A percentile compares a stretch with the other conserved stretches of the same genome.
These are phyloP conservation scores for Ceratocystis variospora DNA, from an alignment of 2,329 filamentous ascomycete species.

Conservation along the genomic window DNA sequence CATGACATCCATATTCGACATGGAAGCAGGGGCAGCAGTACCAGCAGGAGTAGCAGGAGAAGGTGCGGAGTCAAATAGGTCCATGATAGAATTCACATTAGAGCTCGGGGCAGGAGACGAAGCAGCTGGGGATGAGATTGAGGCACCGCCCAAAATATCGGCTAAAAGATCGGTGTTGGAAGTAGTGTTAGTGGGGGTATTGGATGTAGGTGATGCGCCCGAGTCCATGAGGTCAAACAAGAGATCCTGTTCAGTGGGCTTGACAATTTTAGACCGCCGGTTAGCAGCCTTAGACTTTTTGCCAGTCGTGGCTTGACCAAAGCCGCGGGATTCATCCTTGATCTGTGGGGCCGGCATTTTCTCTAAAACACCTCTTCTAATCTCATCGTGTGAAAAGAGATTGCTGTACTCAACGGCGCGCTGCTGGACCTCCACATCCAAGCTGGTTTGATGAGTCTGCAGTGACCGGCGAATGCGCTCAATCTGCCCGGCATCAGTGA, in stretches of 20 bases:
- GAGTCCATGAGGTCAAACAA: constrained; percentile 78
- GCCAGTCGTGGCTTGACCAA: constrained; percentile 56
- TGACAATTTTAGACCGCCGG: constrained; percentile 61
- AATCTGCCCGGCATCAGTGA: constrained; percentile 71
- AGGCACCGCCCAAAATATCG: constrained; percentile 75
- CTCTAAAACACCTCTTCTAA: constrained; percentile 80
- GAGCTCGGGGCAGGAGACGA: constrained; percentile 39
- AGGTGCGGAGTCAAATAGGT: constrained; percentile 53
- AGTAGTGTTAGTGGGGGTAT: constrained; percentile 29
- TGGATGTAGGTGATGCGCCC: constrained; percentile 33
- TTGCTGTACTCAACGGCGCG: constrained; percentile 91
- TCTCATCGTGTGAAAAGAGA: constrained; percentile 78
- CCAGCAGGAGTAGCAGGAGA: constrained; percentile 24
- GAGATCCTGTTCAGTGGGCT: constrained; percentile 81
- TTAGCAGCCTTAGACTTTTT: constrained; percentile 57
- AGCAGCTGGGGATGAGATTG: constrained; percentile 30
- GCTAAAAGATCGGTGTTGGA: constrained; percentile 79
- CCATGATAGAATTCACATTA: constrained; percentile 68
- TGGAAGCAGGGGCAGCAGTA: constrained; percentile 28
- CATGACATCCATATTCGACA: constrained; percentile 37
- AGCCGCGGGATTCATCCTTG: constrained; percentile 80
- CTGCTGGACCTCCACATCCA: constrained; percentile 93
- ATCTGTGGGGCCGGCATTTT: constrained; percentile 98
- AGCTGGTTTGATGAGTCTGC: constrained; percentile 63
- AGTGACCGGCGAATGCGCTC: constrained; percentile 73